Base-by-base conservation (phyloP, 306 rosid species). In the Vigna nakashimae region DNA sequence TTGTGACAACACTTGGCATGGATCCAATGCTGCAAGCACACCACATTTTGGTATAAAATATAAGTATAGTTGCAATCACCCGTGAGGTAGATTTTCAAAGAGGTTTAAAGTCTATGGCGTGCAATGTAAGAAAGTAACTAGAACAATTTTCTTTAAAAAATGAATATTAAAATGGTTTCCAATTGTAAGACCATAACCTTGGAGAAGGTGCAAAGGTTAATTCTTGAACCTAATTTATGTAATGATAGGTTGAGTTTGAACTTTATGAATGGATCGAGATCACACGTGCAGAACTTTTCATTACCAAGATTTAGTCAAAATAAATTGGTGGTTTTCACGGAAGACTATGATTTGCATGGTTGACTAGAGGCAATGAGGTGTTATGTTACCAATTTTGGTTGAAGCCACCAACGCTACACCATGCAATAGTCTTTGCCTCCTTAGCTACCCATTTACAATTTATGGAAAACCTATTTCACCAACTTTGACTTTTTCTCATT, bases 401-500 rank as follows among this genome's bases (percentile, higher is more conserved):
- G 3, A 60, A 77, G 16, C 42, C 43, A 68, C 70, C 57, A 76
- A 73, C 20, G 32, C 65, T 77, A 55, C 74, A 59, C 76, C 71
- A 58, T 30, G 34, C 34, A 30, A 77, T 60, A 65, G 80, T 72
- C 81, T 32, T 82, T 55, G 70, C 74, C 67, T 71, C 58, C 77
- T 56, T 53, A 75, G 14, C 73, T 72, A 45, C 74, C 78, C 46
- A 71, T 72, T 79, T 64, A 73, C 75, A 82, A 82, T 46, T 63
- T 48, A n/a, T 60, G 71, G 66, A 69, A 55, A 72, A 73, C 7
- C 38, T 34, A 1, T 16, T 16, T 63, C 50, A 81, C 42, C 9
- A 64, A 55, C 24, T 70, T 28, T 73, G 52, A 58, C 55, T 62
- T 73, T 18, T 40, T 38, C 22, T 64, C 8, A 34, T 34, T 64